Percentiles rank a stretch among this genome's conserved stretches.
phyloP scores from a whole-genome alignment of 1,284 basidiomycete species.

The Paramarasmius palmivorus region DNA sequence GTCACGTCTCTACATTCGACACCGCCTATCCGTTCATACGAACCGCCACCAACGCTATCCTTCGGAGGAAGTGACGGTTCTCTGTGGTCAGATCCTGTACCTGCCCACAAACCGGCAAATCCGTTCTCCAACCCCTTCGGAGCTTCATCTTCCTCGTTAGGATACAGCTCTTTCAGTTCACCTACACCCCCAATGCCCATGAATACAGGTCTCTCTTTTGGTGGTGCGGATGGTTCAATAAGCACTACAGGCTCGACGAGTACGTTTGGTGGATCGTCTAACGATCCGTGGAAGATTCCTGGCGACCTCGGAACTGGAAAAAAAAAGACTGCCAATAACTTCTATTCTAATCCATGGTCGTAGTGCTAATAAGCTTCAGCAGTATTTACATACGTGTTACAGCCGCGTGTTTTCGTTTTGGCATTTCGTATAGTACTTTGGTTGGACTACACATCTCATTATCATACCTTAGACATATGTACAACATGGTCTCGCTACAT shows the following conservation, averaged over 20 bases:
- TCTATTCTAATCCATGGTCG: constrained; percentile 36
- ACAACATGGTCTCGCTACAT: no score
- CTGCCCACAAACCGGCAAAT: not conserved
- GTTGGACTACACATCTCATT: no score
- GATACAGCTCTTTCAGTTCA: constrained; percentile 14
- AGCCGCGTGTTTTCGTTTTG: no score
- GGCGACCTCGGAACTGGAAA: constrained; percentile 26
- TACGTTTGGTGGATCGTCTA: not conserved
- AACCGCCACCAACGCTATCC: not conserved
- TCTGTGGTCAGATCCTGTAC: not conserved
- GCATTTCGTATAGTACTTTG: no score
- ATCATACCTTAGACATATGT: no score
- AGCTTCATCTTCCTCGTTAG: constrained; percentile 16
- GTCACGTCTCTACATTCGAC: not conserved
- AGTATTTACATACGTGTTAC: no score
- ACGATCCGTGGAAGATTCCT: constrained; percentile 39
- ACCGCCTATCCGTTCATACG: not conserved
- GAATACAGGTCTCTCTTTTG: constrained; percentile 15
- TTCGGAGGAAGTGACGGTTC: not conserved
- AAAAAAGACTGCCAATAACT: constrained; percentile 22
- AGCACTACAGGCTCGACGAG: constrained; percentile 30
- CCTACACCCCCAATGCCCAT: constrained; percentile 20
- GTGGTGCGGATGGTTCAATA: constrained; percentile 36
- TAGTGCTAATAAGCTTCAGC: no score
- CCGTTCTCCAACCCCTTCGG: not conserved